phyloP scores from a whole-genome alignment of 2,329 filamentous ascomycete genomes.

The Mycogone perniciosa region DNA sequence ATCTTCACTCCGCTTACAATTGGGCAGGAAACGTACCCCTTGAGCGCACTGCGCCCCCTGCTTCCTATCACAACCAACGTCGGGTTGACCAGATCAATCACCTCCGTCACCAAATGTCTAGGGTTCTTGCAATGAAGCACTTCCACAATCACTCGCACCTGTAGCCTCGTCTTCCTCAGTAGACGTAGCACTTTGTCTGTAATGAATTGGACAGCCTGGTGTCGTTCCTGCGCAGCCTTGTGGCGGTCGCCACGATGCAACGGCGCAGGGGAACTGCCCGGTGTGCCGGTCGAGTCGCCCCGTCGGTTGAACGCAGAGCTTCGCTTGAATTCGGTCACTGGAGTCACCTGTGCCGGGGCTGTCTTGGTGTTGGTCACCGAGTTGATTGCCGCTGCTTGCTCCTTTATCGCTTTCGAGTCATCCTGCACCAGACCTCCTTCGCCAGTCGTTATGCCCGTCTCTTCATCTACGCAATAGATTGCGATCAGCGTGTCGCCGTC shows the following conservation, averaged over 20 bases:
- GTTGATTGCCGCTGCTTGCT: constrained; percentile 66
- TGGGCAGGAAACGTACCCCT: constrained; percentile 59
- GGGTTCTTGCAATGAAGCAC: constrained; percentile 98
- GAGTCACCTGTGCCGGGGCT: constrained; percentile 25
- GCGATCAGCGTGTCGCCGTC: constrained; percentile 92
- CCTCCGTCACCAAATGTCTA: constrained; percentile 91
- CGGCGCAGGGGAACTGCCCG: constrained; percentile 42
- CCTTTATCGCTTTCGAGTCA: constrained; percentile 67
- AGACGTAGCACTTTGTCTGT: constrained; percentile 79
- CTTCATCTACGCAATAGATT: constrained; percentile 90
- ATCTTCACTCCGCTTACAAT: background rate
- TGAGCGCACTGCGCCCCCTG: constrained; percentile 82
- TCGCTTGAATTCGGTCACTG: constrained; percentile 29
- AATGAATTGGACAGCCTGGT: constrained; percentile 74
- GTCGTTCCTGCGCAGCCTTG: constrained; percentile 70
- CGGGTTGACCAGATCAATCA: constrained; percentile 88
- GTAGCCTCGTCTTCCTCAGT: constrained; percentile 81
- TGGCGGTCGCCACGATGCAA: constrained; percentile 44
- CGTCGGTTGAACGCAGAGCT: constrained; percentile 22
- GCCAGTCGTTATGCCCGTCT: constrained; percentile 51
- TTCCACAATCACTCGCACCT: constrained; percentile 90
- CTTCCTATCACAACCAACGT: constrained; percentile 92
- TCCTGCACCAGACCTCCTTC: constrained; percentile 57
- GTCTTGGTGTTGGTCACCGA: constrained; percentile 46
- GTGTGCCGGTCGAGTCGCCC: constrained; percentile 27